phyloP scores from a whole-genome alignment of 1,284 basidiomycete genomes.

The Clitocybe nebularis region DNA sequence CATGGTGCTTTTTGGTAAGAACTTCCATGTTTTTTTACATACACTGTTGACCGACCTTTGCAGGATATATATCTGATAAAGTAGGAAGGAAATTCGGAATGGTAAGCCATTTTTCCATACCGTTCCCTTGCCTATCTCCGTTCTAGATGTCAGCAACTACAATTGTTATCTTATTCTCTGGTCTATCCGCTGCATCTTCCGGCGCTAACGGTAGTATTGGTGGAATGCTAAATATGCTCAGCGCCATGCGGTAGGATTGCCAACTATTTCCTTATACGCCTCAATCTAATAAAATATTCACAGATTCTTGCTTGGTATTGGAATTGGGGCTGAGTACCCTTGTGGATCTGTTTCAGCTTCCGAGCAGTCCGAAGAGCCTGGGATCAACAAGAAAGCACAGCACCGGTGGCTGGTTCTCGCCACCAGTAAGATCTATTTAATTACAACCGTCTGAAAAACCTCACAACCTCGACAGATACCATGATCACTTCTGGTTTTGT shows the following conservation, averaged over 20 bases:
- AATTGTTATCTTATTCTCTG: constrained; percentile 79
- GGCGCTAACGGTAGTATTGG: constrained; percentile 70
- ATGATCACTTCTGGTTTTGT: constrained; percentile 94
- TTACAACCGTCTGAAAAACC: background rate
- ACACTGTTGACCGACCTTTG: constrained; percentile 1
- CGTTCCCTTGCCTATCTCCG: background rate
- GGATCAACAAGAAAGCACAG: constrained; percentile 74
- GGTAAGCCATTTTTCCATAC: constrained; percentile 37
- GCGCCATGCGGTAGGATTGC: constrained; percentile 64
- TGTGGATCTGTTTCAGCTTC: constrained; percentile 89
- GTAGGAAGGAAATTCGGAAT: constrained; percentile 87
- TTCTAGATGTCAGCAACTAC: constrained; percentile 69
- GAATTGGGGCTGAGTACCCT: constrained; percentile 88
- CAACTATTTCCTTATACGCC: background rate
- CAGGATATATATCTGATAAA: constrained; percentile 76
- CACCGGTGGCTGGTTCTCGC: constrained; percentile 86
- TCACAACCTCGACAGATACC: constrained; percentile 41
- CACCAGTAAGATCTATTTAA: constrained; percentile 53
- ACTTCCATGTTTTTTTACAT: background rate
- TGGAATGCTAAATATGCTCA: constrained; percentile 76
- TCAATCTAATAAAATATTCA: constrained; percentile 1
- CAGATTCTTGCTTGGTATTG: constrained; percentile 79
- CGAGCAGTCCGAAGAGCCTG: constrained; percentile 84
- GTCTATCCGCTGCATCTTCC: constrained; percentile 78
- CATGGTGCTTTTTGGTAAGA: constrained; percentile 64